A percentile compares a stretch with the other conserved stretches of the same genome.
These are phyloP conservation scores for Chaetomium globosum DNA, from an alignment of 2,329 filamentous ascomycete genomes.

Conservation along the genomic window DNA sequence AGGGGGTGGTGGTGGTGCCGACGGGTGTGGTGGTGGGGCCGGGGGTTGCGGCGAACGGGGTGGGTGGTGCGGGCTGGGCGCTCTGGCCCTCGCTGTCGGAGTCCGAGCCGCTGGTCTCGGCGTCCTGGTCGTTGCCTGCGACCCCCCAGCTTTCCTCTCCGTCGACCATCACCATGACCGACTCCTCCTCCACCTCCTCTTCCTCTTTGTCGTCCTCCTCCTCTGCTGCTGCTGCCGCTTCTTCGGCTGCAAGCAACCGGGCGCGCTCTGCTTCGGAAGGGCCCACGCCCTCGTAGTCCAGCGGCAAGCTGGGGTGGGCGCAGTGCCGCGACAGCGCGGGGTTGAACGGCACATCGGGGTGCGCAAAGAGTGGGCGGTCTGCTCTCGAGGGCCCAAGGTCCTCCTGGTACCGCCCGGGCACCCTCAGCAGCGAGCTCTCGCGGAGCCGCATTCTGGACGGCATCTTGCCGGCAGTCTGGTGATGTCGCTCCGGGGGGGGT, in stretches of 20 bases:
- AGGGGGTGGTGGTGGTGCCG: not conserved
- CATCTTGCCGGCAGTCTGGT: not conserved
- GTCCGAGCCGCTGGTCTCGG: not conserved
- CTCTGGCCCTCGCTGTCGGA: not conserved
- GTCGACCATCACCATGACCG: not conserved
- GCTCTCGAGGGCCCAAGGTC: slow-evolving; percentile 26
- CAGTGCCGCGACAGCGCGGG: slow-evolving; percentile 34
- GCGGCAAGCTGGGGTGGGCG: slow-evolving; percentile 35
- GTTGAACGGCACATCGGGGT: slow-evolving; percentile 37
- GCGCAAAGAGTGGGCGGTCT: slow-evolving; percentile 32
- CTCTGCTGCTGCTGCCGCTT: not conserved
- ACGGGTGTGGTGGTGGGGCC: not conserved
- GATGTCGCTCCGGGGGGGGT: not conserved
- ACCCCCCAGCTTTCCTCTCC: not conserved
- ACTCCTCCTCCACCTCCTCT: not conserved
- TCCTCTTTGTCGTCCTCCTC: not conserved
- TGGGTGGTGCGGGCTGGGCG: not conserved
- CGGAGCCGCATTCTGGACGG: slow-evolving; percentile 17
- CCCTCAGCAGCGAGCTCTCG: slow-evolving; percentile 43
- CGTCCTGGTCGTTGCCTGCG: not conserved
- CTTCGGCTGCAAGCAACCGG: not conserved
- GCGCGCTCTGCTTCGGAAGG: slow-evolving; percentile 27
- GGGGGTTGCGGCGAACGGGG: not conserved
- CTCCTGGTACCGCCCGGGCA: slow-evolving; percentile 38
- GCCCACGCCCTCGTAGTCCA: slow-evolving; percentile 34